Conservation (phyloP, 2,329 filamentous ascomycete genomes). For the Xylariaceae sp. region DNA sequence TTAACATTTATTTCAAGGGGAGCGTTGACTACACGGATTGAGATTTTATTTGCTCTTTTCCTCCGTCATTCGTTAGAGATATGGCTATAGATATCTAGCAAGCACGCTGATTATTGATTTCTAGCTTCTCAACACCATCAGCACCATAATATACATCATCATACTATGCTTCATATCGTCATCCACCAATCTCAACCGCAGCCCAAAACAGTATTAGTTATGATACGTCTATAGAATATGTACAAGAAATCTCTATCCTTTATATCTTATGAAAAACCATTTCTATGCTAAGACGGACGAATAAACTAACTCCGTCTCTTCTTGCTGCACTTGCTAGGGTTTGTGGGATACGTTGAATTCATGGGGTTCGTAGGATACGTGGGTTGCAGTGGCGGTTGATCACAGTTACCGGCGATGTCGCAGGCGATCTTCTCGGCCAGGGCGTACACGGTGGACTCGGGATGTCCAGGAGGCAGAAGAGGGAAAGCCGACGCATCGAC, state of each 20-base stretch:
- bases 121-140: too few species aligned
- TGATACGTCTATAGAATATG: not conserved
- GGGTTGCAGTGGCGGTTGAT: slow-evolving; percentile 12
- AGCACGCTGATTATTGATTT: too few species aligned
- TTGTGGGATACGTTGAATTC: slow-evolving; percentile 3
- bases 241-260: too few species aligned
- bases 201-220: not conserved
- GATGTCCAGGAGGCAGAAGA: slow-evolving; percentile 37
- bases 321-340: slow-evolving; percentile 9
- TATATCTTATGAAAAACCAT: too few species aligned
- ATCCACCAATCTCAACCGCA: too few species aligned
- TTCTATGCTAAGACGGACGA: not conserved
- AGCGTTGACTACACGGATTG: too few species aligned
- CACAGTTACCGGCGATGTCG: slow-evolving; percentile 28
- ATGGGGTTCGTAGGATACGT: not conserved
- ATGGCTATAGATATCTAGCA: too few species aligned
- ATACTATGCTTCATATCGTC: too few species aligned
- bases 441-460: slow-evolving; percentile 35
- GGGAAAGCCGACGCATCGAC: slow-evolving; percentile 56
- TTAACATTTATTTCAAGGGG: too few species aligned
- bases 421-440: slow-evolving; percentile 31
- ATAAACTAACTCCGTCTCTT: slow-evolving; percentile 1
- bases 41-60: too few species aligned
- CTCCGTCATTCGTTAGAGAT: too few species aligned
- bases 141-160: too few species aligned